Percentiles rank a stretch among this genome's conserved stretches.
These are phyloP conservation scores for Talaromyces sp. DNA, from an alignment of 2,329 filamentous ascomycete species.

Conservation along the genomic window DNA sequence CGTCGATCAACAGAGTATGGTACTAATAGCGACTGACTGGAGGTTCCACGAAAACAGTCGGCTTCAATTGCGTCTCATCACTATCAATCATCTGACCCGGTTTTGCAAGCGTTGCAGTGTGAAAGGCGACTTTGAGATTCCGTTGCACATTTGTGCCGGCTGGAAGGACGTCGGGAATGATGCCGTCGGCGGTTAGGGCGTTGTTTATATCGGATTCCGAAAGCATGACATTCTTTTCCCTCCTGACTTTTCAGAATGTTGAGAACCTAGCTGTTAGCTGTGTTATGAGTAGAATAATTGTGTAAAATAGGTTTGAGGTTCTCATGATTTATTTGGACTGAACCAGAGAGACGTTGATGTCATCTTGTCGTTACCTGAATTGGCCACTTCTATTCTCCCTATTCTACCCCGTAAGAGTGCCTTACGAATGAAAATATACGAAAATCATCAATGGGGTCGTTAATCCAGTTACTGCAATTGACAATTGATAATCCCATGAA, in stretches of 20 bases:
- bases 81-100: slow-evolving; percentile 14
- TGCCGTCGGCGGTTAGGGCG: slow-evolving; percentile 5
- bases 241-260: neutral
- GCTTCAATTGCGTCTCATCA: slow-evolving; percentile 10
- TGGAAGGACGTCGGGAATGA: slow-evolving; percentile 14
- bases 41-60: slow-evolving; percentile 13
- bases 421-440: too few relatives aligned
- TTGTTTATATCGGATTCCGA: neutral
- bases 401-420: too few relatives aligned
- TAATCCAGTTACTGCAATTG: too few relatives aligned
- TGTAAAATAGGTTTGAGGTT: neutral
- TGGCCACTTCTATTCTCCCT: neutral
- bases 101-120: neutral
- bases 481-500: too few relatives aligned
- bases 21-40: slow-evolving; percentile 4
- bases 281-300: neutral
- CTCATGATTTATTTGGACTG: neutral
- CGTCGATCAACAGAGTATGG: neutral
- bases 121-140: slow-evolving; percentile 14
- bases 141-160: neutral
- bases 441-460: too few relatives aligned
- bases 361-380: slow-evolving; percentile 3
- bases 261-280: neutral
- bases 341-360: neutral
- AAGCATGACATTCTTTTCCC: neutral